Conservation (phyloP, 176 grass and related monocot genomes). For the Oryza coarctata region DNA sequence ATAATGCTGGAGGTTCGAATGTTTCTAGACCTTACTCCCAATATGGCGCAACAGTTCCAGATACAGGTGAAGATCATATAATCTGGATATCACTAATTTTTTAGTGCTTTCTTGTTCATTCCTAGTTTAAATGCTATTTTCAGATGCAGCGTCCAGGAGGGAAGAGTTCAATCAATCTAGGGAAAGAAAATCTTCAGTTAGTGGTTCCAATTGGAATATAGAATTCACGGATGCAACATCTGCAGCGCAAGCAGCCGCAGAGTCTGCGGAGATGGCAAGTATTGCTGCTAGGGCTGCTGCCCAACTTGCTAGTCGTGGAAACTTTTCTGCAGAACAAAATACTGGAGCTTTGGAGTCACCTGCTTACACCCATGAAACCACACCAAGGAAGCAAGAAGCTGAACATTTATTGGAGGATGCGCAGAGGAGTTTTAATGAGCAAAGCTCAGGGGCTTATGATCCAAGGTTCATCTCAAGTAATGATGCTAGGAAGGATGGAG, state of each 20-base stretch:
- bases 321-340: conserved; percentile 48
- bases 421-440: conserved; percentile 34
- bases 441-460: conserved; percentile 29
- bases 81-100: conserved; percentile 15
- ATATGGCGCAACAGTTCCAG: conserved; percentile 34
- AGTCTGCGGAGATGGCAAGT: conserved; percentile 87
- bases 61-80: conserved; percentile 19
- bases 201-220: conserved; percentile 59
- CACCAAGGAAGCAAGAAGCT: conserved; percentile 36
- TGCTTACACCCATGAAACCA: conserved; percentile 23
- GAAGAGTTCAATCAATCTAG: conserved; percentile 42
- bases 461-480: conserved; percentile 30
- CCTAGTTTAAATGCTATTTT: conserved; percentile 4
- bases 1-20: conserved; percentile 26
- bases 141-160: conserved; percentile 33
- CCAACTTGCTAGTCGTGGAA: conserved; percentile 77
- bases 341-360: conserved; percentile 39
- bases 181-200: conserved; percentile 51
- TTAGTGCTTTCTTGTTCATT: conserved; percentile 13
- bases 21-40: conserved; percentile 41
- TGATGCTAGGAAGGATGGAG: conserved; percentile 15
- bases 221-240: conserved; percentile 95
- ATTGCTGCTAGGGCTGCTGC: conserved; percentile 93
- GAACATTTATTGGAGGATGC: conserved; percentile 16
- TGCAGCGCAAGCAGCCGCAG: conserved; percentile 85